Evolutionary conservation across 345 rosid genomes (phyloP).

Genomic region (Corchorus olitorius): DNA sequence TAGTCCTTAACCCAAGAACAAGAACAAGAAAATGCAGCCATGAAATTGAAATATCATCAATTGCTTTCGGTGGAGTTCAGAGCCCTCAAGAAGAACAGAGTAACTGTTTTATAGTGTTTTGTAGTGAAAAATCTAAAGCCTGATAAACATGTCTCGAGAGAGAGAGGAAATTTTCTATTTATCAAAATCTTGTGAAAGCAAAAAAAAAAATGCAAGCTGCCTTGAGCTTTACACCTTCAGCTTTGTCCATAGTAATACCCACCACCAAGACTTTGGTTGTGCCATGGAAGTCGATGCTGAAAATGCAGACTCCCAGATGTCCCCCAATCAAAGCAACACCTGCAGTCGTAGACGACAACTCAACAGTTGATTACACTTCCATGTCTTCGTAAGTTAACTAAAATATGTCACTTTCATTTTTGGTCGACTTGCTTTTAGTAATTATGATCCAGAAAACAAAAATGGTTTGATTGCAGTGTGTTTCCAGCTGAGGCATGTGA

Average conservation of each 20-base stretch:
- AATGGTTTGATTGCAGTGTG: constrained; percentile 42
- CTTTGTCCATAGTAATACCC: constrained; percentile 15
- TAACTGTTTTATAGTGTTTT: no score
- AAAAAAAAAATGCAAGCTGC: constrained; percentile 41
- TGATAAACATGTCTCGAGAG: no score
- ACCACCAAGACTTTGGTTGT: constrained; percentile 28
- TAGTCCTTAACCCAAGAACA: no score
- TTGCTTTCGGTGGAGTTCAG: no score
- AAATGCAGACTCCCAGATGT: constrained; percentile 22
- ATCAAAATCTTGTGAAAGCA: no score
- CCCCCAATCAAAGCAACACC: constrained; percentile 32
- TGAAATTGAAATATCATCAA: no score
- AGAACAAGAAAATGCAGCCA: no score
- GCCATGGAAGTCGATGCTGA: constrained; percentile 29
- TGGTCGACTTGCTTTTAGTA: background rate
- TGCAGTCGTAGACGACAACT: constrained; percentile 24
- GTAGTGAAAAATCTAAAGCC: no score
- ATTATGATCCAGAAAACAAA: background rate
- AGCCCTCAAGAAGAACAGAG: no score
- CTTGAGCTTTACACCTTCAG: constrained; percentile 31
- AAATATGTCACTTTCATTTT: background rate
- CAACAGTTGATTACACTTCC: constrained; percentile 56
- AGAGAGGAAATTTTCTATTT: no score
- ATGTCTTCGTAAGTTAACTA: constrained; percentile 34
- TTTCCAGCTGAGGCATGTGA: constrained; percentile 77